Evolutionary conservation across 2,329 filamentous ascomycete genomes (phyloP).

Genomic region (Clarireedia sp.): DNA sequence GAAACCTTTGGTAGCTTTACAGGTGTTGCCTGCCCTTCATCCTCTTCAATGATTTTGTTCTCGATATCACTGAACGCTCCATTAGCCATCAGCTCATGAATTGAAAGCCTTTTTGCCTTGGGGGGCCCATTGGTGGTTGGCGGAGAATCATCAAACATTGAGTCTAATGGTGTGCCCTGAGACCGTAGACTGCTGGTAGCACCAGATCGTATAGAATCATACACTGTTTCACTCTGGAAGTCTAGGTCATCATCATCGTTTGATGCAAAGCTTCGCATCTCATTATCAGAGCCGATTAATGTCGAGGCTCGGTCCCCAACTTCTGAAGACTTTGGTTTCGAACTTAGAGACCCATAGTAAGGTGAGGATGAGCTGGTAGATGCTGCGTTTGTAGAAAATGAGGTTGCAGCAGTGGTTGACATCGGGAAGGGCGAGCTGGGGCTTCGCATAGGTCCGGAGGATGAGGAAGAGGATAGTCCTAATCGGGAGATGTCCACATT

Average conservation of each 20-base stretch:
- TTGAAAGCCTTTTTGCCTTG: slow-evolving; percentile 25
- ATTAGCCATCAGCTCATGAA: slow-evolving; percentile 26
- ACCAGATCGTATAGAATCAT: slow-evolving; percentile 66
- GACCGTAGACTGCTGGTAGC: slow-evolving; percentile 59
- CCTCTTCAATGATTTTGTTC: slow-evolving; percentile 54
- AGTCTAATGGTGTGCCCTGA: slow-evolving; percentile 65
- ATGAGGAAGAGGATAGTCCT: slow-evolving; percentile 36
- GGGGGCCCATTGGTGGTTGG: slow-evolving; percentile 43
- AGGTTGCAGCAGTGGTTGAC: slow-evolving; percentile 28
- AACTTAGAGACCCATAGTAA: slow-evolving; percentile 16
- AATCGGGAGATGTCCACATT: slow-evolving; percentile 45
- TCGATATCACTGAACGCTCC: slow-evolving; percentile 46
- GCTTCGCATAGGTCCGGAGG: slow-evolving; percentile 21
- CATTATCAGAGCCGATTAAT: slow-evolving; percentile 61
- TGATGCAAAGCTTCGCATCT: slow-evolving; percentile 55
- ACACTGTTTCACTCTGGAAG: slow-evolving; percentile 68
- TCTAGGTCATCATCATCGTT: slow-evolving; percentile 73
- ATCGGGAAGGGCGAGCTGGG: slow-evolving; percentile 24
- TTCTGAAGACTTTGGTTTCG: slow-evolving; percentile 22
- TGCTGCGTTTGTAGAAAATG: slow-evolving; percentile 37
- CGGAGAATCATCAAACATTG: slow-evolving; percentile 74
- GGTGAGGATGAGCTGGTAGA: slow-evolving; percentile 29
- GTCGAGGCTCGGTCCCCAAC: slow-evolving; percentile 44
- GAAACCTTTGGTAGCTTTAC: slow-evolving; percentile 18
- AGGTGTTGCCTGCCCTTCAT: slow-evolving; percentile 48